Conservation (phyloP, 2,329 filamentous ascomycete genomes). For the Rhynchosporium agropyri region DNA sequence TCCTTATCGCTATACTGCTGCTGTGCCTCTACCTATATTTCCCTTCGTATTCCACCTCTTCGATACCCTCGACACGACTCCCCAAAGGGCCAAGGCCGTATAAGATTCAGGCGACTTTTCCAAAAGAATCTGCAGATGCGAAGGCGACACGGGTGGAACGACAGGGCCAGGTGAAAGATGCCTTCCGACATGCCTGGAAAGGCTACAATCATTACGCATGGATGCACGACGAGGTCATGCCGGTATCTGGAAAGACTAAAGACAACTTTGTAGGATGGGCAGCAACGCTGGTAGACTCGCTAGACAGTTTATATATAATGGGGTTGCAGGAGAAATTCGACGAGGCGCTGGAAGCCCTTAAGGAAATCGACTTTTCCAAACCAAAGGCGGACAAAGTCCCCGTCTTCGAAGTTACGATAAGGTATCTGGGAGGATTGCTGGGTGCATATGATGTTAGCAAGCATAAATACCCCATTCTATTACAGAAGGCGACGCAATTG, state of each 20-base stretch:
- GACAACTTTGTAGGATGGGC: constrained; percentile 92
- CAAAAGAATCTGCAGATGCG: constrained; percentile 20
- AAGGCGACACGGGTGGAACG: constrained; percentile 23
- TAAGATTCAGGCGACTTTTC: constrained; percentile 34
- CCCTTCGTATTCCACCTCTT: background rate
- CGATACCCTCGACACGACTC: background rate
- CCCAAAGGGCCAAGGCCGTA: constrained; percentile 2
- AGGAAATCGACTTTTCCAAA: constrained; percentile 53
- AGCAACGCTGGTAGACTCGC: constrained; percentile 77
- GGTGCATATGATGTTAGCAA: constrained; percentile 44
- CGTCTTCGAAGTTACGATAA: constrained; percentile 46
- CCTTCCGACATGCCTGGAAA: constrained; percentile 60
- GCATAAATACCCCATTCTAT: constrained; percentile 34
- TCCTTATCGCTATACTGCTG: background rate
- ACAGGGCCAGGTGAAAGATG: constrained; percentile 31
- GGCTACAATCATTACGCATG: constrained; percentile 81
- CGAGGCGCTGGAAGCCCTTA: constrained; percentile 59
- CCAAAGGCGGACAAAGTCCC: constrained; percentile 34
- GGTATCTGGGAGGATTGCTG: constrained; percentile 45
- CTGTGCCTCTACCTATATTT: constrained; percentile 6
- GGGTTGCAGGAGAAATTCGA: constrained; percentile 76
- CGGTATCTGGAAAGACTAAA: constrained; percentile 64
- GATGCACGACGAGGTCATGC: constrained; percentile 81
- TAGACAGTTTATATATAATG: constrained; percentile 87
- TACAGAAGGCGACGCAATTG: constrained; percentile 40